Evolutionary conservation across 768 basidiomycete species (phyloP).

Genomic region (Hydnum rufescens): DNA sequence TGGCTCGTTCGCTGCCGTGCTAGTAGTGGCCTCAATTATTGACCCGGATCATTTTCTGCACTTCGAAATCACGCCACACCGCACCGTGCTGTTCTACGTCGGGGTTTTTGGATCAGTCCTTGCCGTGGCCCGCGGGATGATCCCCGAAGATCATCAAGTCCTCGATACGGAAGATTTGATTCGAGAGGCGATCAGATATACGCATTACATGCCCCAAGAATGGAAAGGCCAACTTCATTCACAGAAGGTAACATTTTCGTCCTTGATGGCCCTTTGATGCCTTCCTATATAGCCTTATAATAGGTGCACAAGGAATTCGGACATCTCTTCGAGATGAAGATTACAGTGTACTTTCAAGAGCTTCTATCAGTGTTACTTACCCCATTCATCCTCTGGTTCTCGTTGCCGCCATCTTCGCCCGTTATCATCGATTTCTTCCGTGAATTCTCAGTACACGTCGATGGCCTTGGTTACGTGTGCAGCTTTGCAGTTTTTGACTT

Average conservation of each 20-base stretch:
- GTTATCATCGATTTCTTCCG: conserved; percentile 95
- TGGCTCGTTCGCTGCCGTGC: conserved; percentile 90
- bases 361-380: conserved; percentile 80
- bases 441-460: conserved; percentile 92
- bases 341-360: conserved; percentile 72
- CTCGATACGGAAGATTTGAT: conserved; percentile 89
- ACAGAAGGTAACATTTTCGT: conserved; percentile 36
- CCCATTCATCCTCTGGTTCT: conserved; percentile 85
- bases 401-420: conserved; percentile 74
- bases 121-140: conserved; percentile 83
- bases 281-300: not conserved
- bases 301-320: conserved; percentile 86
- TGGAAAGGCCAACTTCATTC: conserved; percentile 85
- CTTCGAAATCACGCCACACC: conserved; percentile 85
- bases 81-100: conserved; percentile 87
- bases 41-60: conserved; percentile 87
- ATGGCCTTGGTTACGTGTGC: conserved; percentile 90
- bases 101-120: conserved; percentile 73
- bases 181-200: conserved; percentile 80
- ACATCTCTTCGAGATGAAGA: conserved; percentile 83
- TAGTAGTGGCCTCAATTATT: conserved; percentile 75
- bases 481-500: conserved; percentile 99
- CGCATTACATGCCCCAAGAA: conserved; percentile 87
- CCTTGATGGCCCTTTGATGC: not conserved
- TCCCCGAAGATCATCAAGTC: conserved; percentile 81